Base-by-base conservation (phyloP, 2,329 filamentous ascomycete genomes). In the Cephalotrichum gorgonifer region DNA sequence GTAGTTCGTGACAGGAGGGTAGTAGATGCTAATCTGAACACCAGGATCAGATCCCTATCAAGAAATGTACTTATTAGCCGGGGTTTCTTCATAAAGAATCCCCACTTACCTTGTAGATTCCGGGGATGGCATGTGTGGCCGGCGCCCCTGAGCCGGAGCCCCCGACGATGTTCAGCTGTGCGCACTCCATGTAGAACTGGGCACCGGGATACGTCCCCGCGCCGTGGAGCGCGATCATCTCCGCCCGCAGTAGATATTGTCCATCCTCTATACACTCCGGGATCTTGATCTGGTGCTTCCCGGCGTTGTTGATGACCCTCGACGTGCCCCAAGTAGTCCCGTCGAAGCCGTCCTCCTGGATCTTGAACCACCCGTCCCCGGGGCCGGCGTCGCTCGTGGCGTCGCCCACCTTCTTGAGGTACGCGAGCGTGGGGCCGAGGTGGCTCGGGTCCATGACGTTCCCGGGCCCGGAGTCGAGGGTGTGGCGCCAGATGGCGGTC, bases 181-280 rank as follows among this genome's bases (percentile, higher is more conserved):
- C 63, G 51, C 67, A 70, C 53, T 65, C 63, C 59, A 65, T 62
- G 53, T 72, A 71, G 47, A 75, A 64, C 54, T 76, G 72, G 5
- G 72, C 71, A 3, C 70, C 71, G n/a, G 64, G 62, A 47, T 64
- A 63, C 48, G 62, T 67, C 7, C 58, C 53, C 6, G 70, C 71
- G 14, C 60, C 64, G 62, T 81, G 78, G 6, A 81, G 70, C 17
- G 76, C 77, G 49, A 81, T 71, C 60, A 79, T 70, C 66, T 81
- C 78, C 48, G 77, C 74, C 17, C 78, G 72, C 7, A 80, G 68
- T 28, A 81, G 72, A 58, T 81, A 81, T 56, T 79, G 70, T 17
- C 79, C 79, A 6, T 74, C 61, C 31, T 69, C 69, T 47, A 81
- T 69, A 52, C 70, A 71, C 9, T 62, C 54, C 9, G 77, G 78